Percentiles rank a stretch among this genome's conserved stretches.
Evolutionary conservation across 768 basidiomycete genomes (phyloP).

Genomic region (Pisolithus orientalis): DNA sequence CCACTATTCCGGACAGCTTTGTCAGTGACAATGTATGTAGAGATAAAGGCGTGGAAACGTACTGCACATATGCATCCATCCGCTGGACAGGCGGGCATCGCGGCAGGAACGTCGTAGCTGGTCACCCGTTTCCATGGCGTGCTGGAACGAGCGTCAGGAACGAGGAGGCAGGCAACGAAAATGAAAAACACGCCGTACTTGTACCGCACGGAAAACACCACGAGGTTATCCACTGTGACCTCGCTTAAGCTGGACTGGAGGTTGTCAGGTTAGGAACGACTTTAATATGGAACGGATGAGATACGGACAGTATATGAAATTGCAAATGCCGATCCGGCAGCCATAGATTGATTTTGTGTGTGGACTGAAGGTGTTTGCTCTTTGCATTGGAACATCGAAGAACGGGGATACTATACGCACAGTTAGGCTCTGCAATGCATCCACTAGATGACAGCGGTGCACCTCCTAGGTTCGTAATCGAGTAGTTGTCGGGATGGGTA

Average conservation of each 20-base stretch:
- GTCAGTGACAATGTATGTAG: not conserved
- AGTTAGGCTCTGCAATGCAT: conserved; percentile 42
- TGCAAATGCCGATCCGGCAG: conserved; percentile 51
- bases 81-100: conserved; percentile 42
- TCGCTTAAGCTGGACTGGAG: conserved; percentile 39
- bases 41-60: conserved; percentile 9
- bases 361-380: conserved; percentile 33
- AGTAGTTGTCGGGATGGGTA: conserved; percentile 28
- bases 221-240: conserved; percentile 42
- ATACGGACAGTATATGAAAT: conserved; percentile 42
- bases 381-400: too few species aligned
- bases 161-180: not conserved
- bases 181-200: conserved; percentile 27
- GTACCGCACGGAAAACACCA: conserved; percentile 36
- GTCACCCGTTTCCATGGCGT: conserved; percentile 49
- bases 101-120: conserved; percentile 43
- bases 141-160: conserved; percentile 18
- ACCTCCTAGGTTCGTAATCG: conserved; percentile 4
- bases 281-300: too few species aligned
- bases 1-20: conserved; percentile 33
- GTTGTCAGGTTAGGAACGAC: not conserved
- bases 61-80: conserved; percentile 49
- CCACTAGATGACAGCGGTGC: not conserved
- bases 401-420: conserved; percentile 29
- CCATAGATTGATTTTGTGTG: conserved; percentile 43